phyloP scores from a whole-genome alignment of 139 green algal species.

The Gonium pectorale region DNA sequence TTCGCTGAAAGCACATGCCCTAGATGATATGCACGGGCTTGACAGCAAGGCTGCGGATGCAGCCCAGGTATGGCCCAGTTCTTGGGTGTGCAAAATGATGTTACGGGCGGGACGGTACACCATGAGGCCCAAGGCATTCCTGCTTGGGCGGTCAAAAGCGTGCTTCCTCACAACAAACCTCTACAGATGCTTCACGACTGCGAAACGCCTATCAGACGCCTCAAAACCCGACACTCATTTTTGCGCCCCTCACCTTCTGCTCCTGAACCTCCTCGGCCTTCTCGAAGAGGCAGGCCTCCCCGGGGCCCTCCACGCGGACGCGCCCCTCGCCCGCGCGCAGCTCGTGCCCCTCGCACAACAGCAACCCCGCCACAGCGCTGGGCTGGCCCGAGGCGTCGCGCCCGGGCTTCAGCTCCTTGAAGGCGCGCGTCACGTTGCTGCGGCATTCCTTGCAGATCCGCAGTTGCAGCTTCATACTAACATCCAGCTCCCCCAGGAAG shows the following conservation, averaged over 20 bases:
- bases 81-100: background rate
- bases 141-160: no score
- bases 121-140: no score
- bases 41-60: no score
- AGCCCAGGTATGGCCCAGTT: no score
- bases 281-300: conserved; percentile 55
- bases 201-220: no score
- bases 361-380: conserved; percentile 5
- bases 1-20: no score
- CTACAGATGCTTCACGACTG: no score
- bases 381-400: conserved; percentile 6
- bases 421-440: conserved; percentile 43
- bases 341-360: conserved; percentile 53
- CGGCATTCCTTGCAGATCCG: conserved; percentile 45
- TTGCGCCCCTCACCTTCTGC: conserved; percentile 50
- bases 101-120: no score
- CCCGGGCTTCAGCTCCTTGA: conserved; percentile 50
- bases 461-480: conserved; percentile 50
- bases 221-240: no score
- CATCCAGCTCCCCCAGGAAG: conserved; percentile 40
- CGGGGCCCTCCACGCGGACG: conserved; percentile 51
- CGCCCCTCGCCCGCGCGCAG: conserved; percentile 49
- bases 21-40: no score
- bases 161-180: background rate
- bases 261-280: conserved; percentile 67